Evolutionary conservation across 1,139 yeast species (phyloP).

Genomic region (Kurtzmaniella quercitrusa): DNA sequence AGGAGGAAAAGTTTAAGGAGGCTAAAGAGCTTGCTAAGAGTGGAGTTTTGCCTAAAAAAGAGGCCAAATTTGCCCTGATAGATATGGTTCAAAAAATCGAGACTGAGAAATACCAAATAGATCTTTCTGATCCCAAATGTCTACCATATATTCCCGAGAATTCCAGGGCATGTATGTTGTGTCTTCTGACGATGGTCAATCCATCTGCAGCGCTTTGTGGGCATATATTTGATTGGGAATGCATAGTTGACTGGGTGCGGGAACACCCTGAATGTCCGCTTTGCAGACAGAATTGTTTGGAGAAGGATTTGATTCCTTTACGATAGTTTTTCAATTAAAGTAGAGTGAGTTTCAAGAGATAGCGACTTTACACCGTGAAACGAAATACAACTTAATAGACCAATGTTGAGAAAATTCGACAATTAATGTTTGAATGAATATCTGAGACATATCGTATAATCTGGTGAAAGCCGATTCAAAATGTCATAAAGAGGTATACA

Average conservation of each 20-base stretch:
- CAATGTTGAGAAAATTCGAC: no score
- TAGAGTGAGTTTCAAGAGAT: no score
- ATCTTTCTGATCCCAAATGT: slow-evolving; percentile 51
- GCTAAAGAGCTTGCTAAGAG: slow-evolving; percentile 11
- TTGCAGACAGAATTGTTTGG: slow-evolving; percentile 73
- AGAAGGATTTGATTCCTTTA: slow-evolving; percentile 71
- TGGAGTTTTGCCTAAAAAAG: slow-evolving; percentile 4
- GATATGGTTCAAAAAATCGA: background rate
- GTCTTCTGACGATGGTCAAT: slow-evolving; percentile 72
- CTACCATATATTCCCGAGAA: slow-evolving; percentile 69
- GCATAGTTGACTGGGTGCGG: slow-evolving; percentile 85
- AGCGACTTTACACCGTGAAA: no score
- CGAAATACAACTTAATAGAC: background rate
- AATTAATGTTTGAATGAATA: no score
- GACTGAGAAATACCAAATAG: slow-evolving; percentile 23
- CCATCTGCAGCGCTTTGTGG: slow-evolving; percentile 92
- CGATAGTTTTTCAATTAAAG: slow-evolving; percentile 25
- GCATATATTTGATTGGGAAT: slow-evolving; percentile 89
- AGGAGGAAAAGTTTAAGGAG: background rate
- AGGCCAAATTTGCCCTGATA: slow-evolving; percentile 4
- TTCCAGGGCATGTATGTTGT: slow-evolving; percentile 77
- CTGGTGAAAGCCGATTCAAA: no score
- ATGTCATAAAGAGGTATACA: no score
- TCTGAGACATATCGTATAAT: no score
- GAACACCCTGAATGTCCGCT: slow-evolving; percentile 90